Percentiles rank a stretch among this genome's conserved stretches.
These are phyloP conservation scores for Capsicum chinense DNA, from an alignment of 257 asterid genomes.

Conservation along the genomic window DNA sequence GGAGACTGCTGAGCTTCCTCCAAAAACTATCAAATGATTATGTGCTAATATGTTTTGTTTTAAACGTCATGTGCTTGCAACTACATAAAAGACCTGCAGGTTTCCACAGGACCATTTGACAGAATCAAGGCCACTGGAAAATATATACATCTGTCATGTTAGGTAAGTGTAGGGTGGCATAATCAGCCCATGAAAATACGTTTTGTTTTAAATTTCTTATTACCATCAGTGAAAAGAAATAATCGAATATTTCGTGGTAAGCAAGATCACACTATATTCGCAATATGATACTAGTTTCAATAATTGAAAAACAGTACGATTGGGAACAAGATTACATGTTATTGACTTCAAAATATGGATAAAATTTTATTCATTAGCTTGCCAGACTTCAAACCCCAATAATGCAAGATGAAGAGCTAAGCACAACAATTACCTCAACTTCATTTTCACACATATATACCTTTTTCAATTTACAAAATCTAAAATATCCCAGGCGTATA, in stretches of 20 bases:
- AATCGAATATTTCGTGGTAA: not conserved
- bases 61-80: too few species aligned
- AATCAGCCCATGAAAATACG: too few species aligned
- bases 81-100: too few species aligned
- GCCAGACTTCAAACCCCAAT: not conserved
- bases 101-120: too few species aligned
- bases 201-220: too few species aligned
- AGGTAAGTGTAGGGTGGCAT: too few species aligned
- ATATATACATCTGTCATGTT: too few species aligned
- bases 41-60: too few species aligned
- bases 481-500: not conserved
- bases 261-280: not conserved
- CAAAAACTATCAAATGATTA: too few species aligned
- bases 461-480: not conserved
- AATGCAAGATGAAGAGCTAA: constrained; percentile 19
- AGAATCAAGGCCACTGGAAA: too few species aligned
- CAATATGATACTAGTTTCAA: not conserved
- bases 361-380: not conserved
- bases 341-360: not conserved
- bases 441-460: constrained; percentile 1
- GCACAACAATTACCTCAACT: constrained; percentile 18
- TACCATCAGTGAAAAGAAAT: too few species aligned
- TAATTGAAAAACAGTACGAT: not conserved
- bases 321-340: not conserved
- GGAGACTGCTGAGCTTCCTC: too few species aligned